Evolutionary conservation across 2,329 filamentous ascomycete species (phyloP).

Genomic region (Albophoma yamanashiensis): DNA sequence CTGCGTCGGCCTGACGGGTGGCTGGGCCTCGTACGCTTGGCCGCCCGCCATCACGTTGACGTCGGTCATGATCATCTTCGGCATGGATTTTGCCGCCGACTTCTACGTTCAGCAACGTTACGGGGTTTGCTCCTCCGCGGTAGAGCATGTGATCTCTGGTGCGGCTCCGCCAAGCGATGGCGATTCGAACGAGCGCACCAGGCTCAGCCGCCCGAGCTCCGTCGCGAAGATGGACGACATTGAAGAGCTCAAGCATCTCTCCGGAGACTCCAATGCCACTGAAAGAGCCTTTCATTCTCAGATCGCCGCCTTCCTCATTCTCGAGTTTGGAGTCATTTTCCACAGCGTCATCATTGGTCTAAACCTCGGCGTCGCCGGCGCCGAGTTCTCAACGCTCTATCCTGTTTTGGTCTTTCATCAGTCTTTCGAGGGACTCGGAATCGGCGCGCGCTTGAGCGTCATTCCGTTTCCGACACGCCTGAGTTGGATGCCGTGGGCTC

Average conservation of each 20-base stretch:
- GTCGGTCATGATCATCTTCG: slow-evolving; percentile 36
- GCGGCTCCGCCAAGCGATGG: neutral
- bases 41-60: slow-evolving; percentile 38
- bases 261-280: neutral
- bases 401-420: slow-evolving; percentile 54
- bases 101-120: slow-evolving; percentile 38
- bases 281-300: slow-evolving; percentile 19
- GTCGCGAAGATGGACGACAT: neutral
- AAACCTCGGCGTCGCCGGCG: slow-evolving; percentile 47
- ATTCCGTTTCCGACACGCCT: slow-evolving; percentile 36
- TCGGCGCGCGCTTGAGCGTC: slow-evolving; percentile 47
- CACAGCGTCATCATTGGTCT: slow-evolving; percentile 55
- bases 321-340: slow-evolving; percentile 53
- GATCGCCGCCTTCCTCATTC: slow-evolving; percentile 33
- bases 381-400: slow-evolving; percentile 47
- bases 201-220: neutral
- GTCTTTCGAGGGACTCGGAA: slow-evolving; percentile 51
- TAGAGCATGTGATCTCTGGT: neutral
- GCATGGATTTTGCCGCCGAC: slow-evolving; percentile 38
- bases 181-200: neutral
- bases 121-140: slow-evolving; percentile 10
- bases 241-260: neutral
- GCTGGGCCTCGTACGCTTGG: slow-evolving; percentile 41
- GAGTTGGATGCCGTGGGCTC: slow-evolving; percentile 35
- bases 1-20: slow-evolving; percentile 35